Conservation (phyloP, 306 rosid species). For the Sphenostylis stenocarpa region DNA sequence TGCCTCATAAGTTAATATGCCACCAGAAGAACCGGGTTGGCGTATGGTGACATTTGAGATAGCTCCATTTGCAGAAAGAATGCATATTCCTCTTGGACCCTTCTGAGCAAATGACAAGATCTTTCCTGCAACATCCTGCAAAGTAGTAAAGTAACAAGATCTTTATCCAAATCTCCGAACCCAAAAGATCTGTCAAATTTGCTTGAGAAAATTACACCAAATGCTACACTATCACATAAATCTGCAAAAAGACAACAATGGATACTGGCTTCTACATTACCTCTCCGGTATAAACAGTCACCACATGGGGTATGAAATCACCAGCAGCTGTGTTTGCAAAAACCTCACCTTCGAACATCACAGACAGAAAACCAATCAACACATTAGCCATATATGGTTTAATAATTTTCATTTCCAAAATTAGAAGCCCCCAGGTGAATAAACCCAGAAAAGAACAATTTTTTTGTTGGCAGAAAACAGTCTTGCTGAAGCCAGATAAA, state of each 20-base stretch:
- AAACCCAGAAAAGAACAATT: neutral
- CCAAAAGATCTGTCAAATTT: slow-evolving; percentile 22
- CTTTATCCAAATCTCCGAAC: slow-evolving; percentile 20
- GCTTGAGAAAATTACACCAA: neutral
- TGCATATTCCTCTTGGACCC: slow-evolving; percentile 66
- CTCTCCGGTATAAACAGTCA: slow-evolving; percentile 74
- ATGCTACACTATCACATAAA: neutral
- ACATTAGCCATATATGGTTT: neutral
- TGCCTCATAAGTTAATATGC: slow-evolving; percentile 82
- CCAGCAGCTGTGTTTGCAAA: slow-evolving; percentile 59
- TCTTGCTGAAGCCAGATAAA: neutral
- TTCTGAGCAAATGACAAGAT: slow-evolving; percentile 63
- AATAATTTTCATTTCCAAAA: slow-evolving; percentile 7
- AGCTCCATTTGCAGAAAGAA: slow-evolving; percentile 84
- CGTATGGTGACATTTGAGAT: slow-evolving; percentile 77
- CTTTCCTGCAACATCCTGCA: slow-evolving; percentile 84
- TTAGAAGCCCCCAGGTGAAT: neutral
- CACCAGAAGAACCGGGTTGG: slow-evolving; percentile 72
- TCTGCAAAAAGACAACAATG: neutral
- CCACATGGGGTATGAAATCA: slow-evolving; percentile 72
- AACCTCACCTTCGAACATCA: slow-evolving; percentile 58
- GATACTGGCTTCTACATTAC: slow-evolving; percentile 39
- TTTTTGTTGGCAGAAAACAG: neutral
- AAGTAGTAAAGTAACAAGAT: slow-evolving; percentile 16
- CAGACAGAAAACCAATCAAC: slow-evolving; percentile 24